phyloP scores from a whole-genome alignment of 179 eudicot genomes.

The Carnegiea gigantea region DNA sequence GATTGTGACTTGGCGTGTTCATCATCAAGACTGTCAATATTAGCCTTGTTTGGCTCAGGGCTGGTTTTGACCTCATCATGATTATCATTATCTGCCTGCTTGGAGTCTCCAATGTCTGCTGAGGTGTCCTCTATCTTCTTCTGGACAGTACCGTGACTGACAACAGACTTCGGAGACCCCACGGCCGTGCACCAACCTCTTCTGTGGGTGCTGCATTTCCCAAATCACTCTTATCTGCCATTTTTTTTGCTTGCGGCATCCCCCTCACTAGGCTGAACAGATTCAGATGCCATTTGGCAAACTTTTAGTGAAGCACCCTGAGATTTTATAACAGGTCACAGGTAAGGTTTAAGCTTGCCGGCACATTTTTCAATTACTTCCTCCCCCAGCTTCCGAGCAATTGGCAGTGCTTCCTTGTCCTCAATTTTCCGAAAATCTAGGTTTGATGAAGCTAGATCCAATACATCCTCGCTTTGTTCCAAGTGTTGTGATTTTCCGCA shows the following conservation, averaged over 20 bases:
- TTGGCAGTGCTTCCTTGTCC: slow-evolving; percentile 43
- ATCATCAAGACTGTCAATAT: slow-evolving; percentile 31
- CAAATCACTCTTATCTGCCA: slow-evolving; percentile 42
- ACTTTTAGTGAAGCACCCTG: slow-evolving; percentile 36
- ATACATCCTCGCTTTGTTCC: slow-evolving; percentile 88
- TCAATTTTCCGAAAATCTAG: slow-evolving; percentile 49
- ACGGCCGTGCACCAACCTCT: slow-evolving; percentile 37
- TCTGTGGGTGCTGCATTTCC: slow-evolving; percentile 33
- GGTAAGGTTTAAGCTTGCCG: slow-evolving; percentile 53
- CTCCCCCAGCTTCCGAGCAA: slow-evolving; percentile 62
- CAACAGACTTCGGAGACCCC: slow-evolving; percentile 45
- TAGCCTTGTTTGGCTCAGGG: slow-evolving; percentile 35
- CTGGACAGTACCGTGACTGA: slow-evolving; percentile 57
- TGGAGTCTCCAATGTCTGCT: slow-evolving; percentile 26
- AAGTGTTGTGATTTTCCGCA: too few species aligned
- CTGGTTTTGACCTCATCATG: slow-evolving; percentile 27
- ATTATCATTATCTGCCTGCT: slow-evolving; percentile 32
- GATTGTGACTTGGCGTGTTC: slow-evolving; percentile 33
- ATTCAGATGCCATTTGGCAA: slow-evolving; percentile 29
- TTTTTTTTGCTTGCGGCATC: slow-evolving; percentile 36
- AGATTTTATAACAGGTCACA: slow-evolving; percentile 44
- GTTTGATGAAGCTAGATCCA: slow-evolving; percentile 53
- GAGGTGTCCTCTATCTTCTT: slow-evolving; percentile 37
- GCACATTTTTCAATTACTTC: slow-evolving; percentile 52
- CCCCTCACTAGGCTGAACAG: slow-evolving; percentile 29